These are phyloP conservation scores for Oenanthe javanica DNA, from an alignment of 140 eudicot species.

Conservation along the genomic window DNA sequence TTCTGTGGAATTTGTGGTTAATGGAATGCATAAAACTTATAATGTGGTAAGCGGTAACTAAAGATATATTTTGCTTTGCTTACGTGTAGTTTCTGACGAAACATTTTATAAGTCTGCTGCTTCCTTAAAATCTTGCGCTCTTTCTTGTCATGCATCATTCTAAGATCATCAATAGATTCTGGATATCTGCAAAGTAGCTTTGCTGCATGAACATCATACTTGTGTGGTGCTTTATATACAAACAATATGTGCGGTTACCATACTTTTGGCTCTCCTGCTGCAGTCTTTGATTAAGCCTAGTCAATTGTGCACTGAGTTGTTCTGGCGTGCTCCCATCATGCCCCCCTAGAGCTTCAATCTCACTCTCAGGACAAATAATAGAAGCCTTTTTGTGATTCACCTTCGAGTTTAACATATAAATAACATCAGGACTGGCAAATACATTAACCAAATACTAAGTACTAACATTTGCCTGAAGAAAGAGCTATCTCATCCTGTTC, in stretches of 20 bases:
- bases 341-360: slow-evolving; percentile 70
- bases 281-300: slow-evolving; percentile 43
- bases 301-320: slow-evolving; percentile 64
- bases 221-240: background rate
- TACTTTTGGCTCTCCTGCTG: slow-evolving; percentile 73
- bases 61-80: slow-evolving; percentile 19
- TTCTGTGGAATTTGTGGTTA: background rate
- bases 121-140: slow-evolving; percentile 52
- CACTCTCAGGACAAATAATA: slow-evolving; percentile 72
- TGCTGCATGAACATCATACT: slow-evolving; percentile 9
- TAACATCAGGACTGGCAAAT: slow-evolving; percentile 3
- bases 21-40: background rate
- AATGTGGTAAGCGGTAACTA: background rate
- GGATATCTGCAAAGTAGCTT: slow-evolving; percentile 39
- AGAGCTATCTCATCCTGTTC: background rate
- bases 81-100: slow-evolving; percentile 65
- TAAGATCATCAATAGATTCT: slow-evolving; percentile 76
- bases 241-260: background rate
- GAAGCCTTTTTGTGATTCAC: slow-evolving; percentile 60
- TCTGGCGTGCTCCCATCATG: slow-evolving; percentile 48
- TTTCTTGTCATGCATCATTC: slow-evolving; percentile 59
- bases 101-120: slow-evolving; percentile 60
- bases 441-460: background rate
- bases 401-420: slow-evolving; percentile 27
- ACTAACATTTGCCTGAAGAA: background rate